phyloP scores from a whole-genome alignment of 805 yeast species.

The Yarrowia yakushimensis region DNA sequence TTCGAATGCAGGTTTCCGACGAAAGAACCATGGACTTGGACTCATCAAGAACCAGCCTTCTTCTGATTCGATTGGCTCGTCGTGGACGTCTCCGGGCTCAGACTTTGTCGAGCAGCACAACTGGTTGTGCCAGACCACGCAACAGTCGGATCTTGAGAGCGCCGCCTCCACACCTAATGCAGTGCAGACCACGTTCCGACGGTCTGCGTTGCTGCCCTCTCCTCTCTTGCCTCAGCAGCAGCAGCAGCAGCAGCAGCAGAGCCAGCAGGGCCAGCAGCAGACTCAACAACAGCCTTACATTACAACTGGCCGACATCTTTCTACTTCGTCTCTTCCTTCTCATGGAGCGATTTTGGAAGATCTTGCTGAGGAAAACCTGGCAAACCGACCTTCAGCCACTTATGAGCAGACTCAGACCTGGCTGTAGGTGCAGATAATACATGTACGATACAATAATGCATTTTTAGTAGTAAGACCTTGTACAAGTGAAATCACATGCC shows the following conservation, averaged over 20 bases:
- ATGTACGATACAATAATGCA: conserved; percentile 1
- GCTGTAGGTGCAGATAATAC: neutral
- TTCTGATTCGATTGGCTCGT: conserved; percentile 31
- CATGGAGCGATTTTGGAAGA: conserved; percentile 26
- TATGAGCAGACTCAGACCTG: neutral
- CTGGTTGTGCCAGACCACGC: conserved; percentile 30
- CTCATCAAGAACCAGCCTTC: conserved; percentile 27
- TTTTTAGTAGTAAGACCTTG: neutral
- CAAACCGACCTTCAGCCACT: neutral
- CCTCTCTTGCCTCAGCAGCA: conserved; percentile 22
- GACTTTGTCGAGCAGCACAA: conserved; percentile 34
- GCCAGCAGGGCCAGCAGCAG: neutral
- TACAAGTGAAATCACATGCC: no score
- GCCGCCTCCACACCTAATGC: conserved; percentile 16
- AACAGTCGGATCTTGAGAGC: neutral
- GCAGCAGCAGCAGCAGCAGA: neutral
- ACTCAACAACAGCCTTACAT: neutral
- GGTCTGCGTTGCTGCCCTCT: conserved; percentile 29
- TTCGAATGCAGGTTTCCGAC: neutral
- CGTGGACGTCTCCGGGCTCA: conserved; percentile 29
- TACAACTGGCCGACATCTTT: neutral
- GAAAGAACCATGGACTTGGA: conserved; percentile 9
- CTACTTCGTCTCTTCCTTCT: conserved; percentile 19
- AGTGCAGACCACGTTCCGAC: conserved; percentile 5
- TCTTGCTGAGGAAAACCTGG: conserved; percentile 24